Conservation (phyloP, 306 rosid species). For the Corylus avellana region DNA sequence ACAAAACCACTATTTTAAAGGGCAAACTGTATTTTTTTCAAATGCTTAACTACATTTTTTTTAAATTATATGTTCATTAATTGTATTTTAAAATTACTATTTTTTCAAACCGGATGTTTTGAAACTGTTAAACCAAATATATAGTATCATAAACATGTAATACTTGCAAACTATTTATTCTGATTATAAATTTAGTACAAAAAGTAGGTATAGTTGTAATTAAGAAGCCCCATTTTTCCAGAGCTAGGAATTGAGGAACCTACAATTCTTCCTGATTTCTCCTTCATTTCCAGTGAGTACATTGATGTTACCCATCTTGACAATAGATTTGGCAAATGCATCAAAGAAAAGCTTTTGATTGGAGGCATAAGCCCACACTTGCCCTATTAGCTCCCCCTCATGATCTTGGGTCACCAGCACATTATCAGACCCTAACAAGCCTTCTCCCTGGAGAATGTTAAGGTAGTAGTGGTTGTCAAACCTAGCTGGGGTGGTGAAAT, state of each 20-base stretch:
- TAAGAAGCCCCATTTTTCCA: conserved; percentile 13
- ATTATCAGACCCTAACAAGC: conserved; percentile 71
- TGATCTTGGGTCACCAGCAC: conserved; percentile 61
- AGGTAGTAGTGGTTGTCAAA: conserved; percentile 79
- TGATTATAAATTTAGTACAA: conserved; percentile 29
- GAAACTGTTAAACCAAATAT: no score
- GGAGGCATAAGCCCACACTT: conserved; percentile 72
- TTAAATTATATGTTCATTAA: no score
- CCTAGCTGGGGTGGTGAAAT: conserved; percentile 62
- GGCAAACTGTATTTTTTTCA: no score
- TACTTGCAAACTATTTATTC: not conserved
- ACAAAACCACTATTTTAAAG: no score
- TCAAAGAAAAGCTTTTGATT: conserved; percentile 59
- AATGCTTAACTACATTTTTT: no score
- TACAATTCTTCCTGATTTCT: conserved; percentile 69
- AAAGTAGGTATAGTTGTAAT: conserved; percentile 4
- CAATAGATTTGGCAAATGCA: conserved; percentile 65
- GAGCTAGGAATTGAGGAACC: conserved; percentile 53
- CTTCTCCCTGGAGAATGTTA: conserved; percentile 74
- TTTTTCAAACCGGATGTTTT: no score
- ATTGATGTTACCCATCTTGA: conserved; percentile 87
- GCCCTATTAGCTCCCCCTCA: conserved; percentile 47
- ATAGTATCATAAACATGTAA: no score
- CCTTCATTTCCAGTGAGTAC: conserved; percentile 66
- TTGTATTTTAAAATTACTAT: no score